Evolutionary conservation across 2,329 filamentous ascomycete genomes (phyloP).

Genomic region (Colletotrichum spinosum): DNA sequence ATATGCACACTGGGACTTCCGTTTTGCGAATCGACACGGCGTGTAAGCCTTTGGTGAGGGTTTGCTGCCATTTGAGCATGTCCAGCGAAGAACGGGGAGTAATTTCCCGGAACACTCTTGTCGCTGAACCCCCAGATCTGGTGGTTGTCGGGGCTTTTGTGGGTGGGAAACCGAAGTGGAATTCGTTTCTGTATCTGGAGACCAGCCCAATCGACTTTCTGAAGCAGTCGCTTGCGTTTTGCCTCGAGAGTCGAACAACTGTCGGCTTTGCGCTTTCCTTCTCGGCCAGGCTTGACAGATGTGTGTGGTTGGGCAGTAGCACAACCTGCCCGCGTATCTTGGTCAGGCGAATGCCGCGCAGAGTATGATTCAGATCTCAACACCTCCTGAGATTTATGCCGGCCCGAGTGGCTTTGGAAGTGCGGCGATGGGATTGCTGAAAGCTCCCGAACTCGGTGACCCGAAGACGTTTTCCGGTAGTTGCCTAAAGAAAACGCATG

Average conservation of each 20-base stretch:
- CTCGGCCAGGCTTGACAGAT: too few relatives aligned
- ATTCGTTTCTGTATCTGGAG: conserved; percentile 47
- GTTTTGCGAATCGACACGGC: background rate
- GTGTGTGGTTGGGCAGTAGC: too few relatives aligned
- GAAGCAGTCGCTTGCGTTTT: conserved; percentile 35
- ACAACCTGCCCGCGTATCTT: too few relatives aligned
- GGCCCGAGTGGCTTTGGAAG: conserved; percentile 37
- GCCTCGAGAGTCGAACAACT: conserved; percentile 3
- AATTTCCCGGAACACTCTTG: background rate
- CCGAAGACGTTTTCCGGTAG: background rate
- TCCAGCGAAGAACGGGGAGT: background rate
- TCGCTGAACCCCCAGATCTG: conserved; percentile 33
- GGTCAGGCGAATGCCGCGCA: background rate
- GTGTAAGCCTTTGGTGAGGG: background rate
- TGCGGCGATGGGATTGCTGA: conserved; percentile 14
- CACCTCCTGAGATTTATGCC: conserved; percentile 23
- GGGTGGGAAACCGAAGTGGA: conserved; percentile 15
- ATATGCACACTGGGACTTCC: conserved; percentile 21
- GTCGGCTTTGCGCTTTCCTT: too few relatives aligned
- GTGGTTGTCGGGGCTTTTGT: background rate
- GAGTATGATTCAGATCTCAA: background rate
- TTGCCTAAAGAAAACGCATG: background rate
- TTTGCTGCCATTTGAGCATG: background rate
- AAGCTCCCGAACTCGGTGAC: background rate
- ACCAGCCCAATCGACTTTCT: conserved; percentile 45